Conservation (phyloP, 192 early-diverging fungal genomes). For the Gryganskiella cystojenkinii region DNA sequence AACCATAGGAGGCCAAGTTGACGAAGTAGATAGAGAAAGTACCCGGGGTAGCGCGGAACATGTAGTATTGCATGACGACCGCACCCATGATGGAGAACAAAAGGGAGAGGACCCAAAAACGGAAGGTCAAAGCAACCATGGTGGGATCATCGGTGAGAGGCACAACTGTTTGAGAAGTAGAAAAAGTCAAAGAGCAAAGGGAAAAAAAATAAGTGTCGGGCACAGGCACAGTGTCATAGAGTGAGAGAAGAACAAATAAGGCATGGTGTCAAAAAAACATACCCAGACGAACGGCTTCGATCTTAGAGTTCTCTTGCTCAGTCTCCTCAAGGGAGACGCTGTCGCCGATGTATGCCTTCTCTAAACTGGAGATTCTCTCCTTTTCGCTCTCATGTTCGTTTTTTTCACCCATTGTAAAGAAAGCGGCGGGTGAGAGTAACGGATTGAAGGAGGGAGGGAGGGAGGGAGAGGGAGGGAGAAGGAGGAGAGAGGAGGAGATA, state of each 20-base stretch:
- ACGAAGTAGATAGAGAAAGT: slow-evolving; percentile 34
- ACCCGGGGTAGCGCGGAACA: slow-evolving; percentile 23
- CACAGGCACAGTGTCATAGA: slow-evolving; percentile 5
- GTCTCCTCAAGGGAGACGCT: slow-evolving; percentile 14
- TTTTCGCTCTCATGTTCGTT: slow-evolving; percentile 1
- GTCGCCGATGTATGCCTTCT: slow-evolving; percentile 7
- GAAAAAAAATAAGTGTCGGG: background rate
- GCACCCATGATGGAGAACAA: slow-evolving; percentile 44
- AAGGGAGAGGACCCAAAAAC: slow-evolving; percentile 54
- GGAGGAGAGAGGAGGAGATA: background rate
- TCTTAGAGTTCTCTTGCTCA: slow-evolving; percentile 11
- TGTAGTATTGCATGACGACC: slow-evolving; percentile 33
- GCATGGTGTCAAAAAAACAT: slow-evolving; percentile 2
- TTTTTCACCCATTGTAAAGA: slow-evolving; percentile 19
- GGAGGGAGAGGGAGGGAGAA: background rate
- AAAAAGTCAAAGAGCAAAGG: background rate
- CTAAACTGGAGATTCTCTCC: background rate
- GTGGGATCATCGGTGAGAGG: slow-evolving; percentile 49
- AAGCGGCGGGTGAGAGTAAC: background rate
- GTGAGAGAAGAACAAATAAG: background rate
- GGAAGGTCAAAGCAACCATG: slow-evolving; percentile 56
- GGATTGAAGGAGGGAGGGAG: background rate
- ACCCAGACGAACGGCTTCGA: slow-evolving; percentile 18
- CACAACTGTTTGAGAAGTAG: slow-evolving; percentile 14
- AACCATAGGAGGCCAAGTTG: slow-evolving; percentile 29